phyloP scores from a whole-genome alignment of 108 stramenopile species.

The Chaetoceros tenuissimus region DNA sequence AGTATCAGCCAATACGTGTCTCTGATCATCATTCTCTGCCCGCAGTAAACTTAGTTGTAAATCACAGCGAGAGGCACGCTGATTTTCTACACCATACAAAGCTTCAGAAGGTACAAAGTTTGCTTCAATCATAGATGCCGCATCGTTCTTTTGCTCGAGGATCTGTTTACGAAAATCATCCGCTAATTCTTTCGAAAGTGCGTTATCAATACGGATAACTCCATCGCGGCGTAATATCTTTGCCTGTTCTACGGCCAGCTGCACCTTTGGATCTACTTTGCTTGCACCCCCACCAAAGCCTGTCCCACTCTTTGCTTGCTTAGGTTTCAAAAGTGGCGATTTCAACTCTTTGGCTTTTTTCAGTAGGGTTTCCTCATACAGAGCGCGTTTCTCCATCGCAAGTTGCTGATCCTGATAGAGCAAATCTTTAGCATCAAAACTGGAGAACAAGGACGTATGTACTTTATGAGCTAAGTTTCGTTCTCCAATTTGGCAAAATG shows the following conservation, averaged over 20 bases:
- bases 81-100: constrained; percentile 43
- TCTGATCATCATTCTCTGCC: background rate
- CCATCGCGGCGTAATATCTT: constrained; percentile 31
- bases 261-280: constrained; percentile 1
- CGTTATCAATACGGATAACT: constrained; percentile 26
- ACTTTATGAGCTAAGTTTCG: no score
- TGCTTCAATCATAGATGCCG: constrained; percentile 11
- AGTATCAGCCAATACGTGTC: constrained; percentile 11
- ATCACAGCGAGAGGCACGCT: constrained; percentile 31
- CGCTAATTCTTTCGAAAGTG: constrained; percentile 5
- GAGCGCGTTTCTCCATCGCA: constrained; percentile 27
- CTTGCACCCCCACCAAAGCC: constrained; percentile 34
- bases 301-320: constrained; percentile 18
- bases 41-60: constrained; percentile 32
- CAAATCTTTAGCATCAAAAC: constrained; percentile 16
- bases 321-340: constrained; percentile 21
- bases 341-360: constrained; percentile 5
- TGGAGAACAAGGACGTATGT: no score
- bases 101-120: constrained; percentile 2
- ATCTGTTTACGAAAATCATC: constrained; percentile 23
- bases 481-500: no score
- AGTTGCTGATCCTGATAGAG: constrained; percentile 49
- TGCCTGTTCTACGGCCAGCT: constrained; percentile 24
- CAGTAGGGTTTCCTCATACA: constrained; percentile 24
- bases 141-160: constrained; percentile 23